Base-by-base conservation (phyloP, 257 asterid genomes). In the Plantago major region DNA sequence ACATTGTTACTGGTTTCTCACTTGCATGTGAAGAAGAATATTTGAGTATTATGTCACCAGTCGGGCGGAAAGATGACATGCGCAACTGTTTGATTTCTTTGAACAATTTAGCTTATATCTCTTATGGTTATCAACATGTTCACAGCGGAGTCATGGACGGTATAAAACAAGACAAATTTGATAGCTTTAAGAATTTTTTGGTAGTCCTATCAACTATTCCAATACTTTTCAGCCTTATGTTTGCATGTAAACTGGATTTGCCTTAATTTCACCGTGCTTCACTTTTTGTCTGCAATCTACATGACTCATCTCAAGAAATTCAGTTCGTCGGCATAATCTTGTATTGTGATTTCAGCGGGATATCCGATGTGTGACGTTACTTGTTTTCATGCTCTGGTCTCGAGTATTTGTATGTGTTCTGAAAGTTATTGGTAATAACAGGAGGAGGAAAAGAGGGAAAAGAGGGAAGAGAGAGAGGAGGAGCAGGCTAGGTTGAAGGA, bases 381-480 rank as follows among this genome's bases (percentile, higher is more conserved):
- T 19, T 15, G 9, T 13, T 38, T 54, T 61, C 46, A 5, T 46
- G 19, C 55, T 54, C 47, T 38, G 9, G 13, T 46, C 46, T 64
- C 42, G 58, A 22, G 26, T 22, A 22, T 22, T 22, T 22, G 26
- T 22, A 22, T 17, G 61, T 79, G 55, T 63, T 54, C 17, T 64
- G 30, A 72, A 58, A 52, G 55, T 76, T 63, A 58, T 70, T 66
- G 62, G 66, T 74, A 66, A 52, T 74, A 26, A 51, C 75, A 89
- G 97, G 98, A 86, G 79, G 99, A 92, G 79, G 96, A 88, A 77
- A 95, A 82, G 77, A 81, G 83, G 67, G 89, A 81, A 80, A 96
- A 91, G 82, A 90, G 72, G 68, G 79, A 85, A 72, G 86, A 82
- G 71, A 33, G 40, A 33, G 98, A 91, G 82, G 92, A 74, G 70